Base-by-base conservation (phyloP, 345 rosid species). In the Combretum micranthum region DNA sequence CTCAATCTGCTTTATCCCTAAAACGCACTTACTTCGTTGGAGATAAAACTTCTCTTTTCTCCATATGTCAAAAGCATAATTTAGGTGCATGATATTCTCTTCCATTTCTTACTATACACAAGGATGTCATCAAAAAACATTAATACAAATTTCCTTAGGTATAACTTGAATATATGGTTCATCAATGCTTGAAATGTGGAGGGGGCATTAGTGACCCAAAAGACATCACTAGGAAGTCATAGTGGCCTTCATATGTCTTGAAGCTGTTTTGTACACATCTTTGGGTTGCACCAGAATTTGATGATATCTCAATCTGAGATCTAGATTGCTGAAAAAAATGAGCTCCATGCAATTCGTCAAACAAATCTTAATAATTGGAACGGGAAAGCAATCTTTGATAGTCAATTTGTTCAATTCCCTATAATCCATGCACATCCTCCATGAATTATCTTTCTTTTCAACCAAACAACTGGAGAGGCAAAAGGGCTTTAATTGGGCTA, bases 91-190 rank as follows among this genome's bases (percentile, higher is more conserved):
- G 4, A 5, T 12, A 12, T 55, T 20, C 1, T 55, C 15, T 2
- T 26, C 46, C 21, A 13, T 3, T 13, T 37, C 46, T 13, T 15
- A 15, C 58, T 55, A 14, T 55, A 55, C 2, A 55, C 20, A 3
- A 55, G 15, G 2, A 55, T 55, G 13, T 37, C 46, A n/a, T 55
- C 58, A 37, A 55, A 55, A 13, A 55, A 55, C 4, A 55, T 45
- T 15, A 55, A 23, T 9, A 55, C 20, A 42, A 55, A 55, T 6
- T 15, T 26, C 2, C 58, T 2, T 8, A 55, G 12, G n/a, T n/a
- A n/a, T n/a, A n/a, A n/a, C n/a, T n/a, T n/a, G n/a, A n/a, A n/a
- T n/a, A n/a, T n/a, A n/a, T n/a, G n/a, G n/a, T n/a, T n/a, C n/a
- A n/a, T n/a, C n/a, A n/a, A n/a, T n/a, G n/a, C n/a, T n/a, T n/a